Evolutionary conservation across 1,284 basidiomycete genomes (phyloP).

Genomic region (Sanghuangporus baumii): DNA sequence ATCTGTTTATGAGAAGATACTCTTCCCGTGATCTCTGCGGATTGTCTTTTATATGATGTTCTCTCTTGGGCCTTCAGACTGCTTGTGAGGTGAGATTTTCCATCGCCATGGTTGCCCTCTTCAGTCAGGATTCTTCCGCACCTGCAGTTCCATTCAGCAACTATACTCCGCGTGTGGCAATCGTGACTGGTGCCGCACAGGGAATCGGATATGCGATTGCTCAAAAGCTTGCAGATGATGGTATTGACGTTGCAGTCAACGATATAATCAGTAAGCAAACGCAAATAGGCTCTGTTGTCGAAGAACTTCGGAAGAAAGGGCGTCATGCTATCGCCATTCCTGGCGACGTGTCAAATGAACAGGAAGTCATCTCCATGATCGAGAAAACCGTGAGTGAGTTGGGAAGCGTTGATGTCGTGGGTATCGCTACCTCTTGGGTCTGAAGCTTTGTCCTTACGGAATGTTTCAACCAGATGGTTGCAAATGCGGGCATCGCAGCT

Average conservation of each 20-base stretch:
- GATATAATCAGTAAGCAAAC: conserved; percentile 11
- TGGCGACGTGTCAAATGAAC: conserved; percentile 6
- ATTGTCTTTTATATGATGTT: not conserved
- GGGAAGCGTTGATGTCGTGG: conserved; percentile 12
- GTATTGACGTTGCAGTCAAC: conserved; percentile 19
- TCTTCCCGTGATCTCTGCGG: not conserved
- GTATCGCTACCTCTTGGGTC: not conserved
- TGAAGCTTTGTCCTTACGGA: not conserved
- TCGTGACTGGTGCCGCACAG: conserved; percentile 21
- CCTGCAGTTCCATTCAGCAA: not conserved
- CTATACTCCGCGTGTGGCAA: conserved; percentile 2
- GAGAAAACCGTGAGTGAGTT: conserved; percentile 5
- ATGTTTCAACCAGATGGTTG: conserved; percentile 17
- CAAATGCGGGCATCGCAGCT: conserved; percentile 18
- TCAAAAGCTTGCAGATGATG: conserved; percentile 18
- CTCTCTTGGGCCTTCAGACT: not conserved
- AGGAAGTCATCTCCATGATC: conserved; percentile 4
- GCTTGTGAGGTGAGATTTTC: not conserved
- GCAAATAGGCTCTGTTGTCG: conserved; percentile 1
- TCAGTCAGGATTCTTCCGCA: not conserved
- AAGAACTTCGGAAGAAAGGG: conserved; percentile 12
- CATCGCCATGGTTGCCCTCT: not conserved
- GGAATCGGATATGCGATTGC: conserved; percentile 20
- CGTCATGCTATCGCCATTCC: not conserved
- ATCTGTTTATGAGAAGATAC: not conserved